Evolutionary conservation across 1,284 basidiomycete species (phyloP).

Genomic region (Puccinia hordei): DNA sequence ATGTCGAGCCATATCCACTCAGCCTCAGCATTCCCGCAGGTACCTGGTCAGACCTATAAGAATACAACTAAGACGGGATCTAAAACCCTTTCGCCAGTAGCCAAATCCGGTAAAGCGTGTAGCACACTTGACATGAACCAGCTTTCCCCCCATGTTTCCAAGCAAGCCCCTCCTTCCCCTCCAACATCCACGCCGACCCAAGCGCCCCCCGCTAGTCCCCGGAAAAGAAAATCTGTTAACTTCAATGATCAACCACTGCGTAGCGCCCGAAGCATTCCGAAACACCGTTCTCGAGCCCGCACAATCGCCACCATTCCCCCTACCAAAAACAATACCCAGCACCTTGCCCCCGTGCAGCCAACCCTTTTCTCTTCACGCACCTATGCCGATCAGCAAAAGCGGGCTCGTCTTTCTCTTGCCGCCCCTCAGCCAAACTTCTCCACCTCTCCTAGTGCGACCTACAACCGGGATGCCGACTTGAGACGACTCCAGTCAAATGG

Average conservation of each 20-base stretch:
- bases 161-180: slow-evolving; percentile 37
- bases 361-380: slow-evolving; percentile 5
- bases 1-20: background rate
- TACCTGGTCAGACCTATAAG: background rate
- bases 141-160: slow-evolving; percentile 14
- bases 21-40: background rate
- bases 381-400: slow-evolving; percentile 38
- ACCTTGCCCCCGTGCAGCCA: background rate
- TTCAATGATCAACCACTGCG: slow-evolving; percentile 28
- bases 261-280: slow-evolving; percentile 45
- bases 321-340: background rate
- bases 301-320: background rate
- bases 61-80: background rate
- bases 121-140: slow-evolving; percentile 5
- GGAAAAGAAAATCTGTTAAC: slow-evolving; percentile 37
- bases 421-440: slow-evolving; percentile 7
- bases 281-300: slow-evolving; percentile 19
- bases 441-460: background rate
- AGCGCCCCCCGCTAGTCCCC: background rate
- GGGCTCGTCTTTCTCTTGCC: slow-evolving; percentile 45
- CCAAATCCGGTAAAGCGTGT: slow-evolving; percentile 1
- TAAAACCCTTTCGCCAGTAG: background rate
- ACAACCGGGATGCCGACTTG: background rate
- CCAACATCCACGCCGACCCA: slow-evolving; percentile 45
- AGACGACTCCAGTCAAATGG: background rate